phyloP scores from a whole-genome alignment of 2,329 filamentous ascomycete species.

The Drechslerella dactyloides region DNA sequence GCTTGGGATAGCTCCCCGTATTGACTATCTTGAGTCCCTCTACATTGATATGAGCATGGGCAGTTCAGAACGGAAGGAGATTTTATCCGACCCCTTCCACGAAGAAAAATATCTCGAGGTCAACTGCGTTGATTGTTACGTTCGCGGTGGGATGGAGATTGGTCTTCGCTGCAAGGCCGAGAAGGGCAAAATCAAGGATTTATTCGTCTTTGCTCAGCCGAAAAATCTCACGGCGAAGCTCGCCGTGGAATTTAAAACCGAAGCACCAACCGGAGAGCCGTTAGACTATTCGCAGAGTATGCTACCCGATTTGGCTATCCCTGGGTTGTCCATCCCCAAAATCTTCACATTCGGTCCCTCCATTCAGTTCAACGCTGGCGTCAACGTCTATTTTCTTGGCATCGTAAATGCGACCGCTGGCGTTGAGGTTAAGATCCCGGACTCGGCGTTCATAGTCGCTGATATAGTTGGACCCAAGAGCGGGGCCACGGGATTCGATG shows the following conservation, averaged over 20 bases:
- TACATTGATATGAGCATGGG: slow-evolving; percentile 24
- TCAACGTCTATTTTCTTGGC: slow-evolving; percentile 16
- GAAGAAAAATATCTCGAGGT: slow-evolving; percentile 32
- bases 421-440: slow-evolving; percentile 32
- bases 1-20: slow-evolving; percentile 21
- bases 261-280: slow-evolving; percentile 11
- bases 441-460: slow-evolving; percentile 24
- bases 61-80: neutral
- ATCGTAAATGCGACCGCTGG: slow-evolving; percentile 28
- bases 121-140: slow-evolving; percentile 51
- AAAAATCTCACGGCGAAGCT: slow-evolving; percentile 46
- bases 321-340: slow-evolving; percentile 46
- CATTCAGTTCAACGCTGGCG: slow-evolving; percentile 42
- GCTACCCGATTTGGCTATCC: slow-evolving; percentile 31
- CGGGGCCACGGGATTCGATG: slow-evolving; percentile 53
- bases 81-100: slow-evolving; percentile 36
- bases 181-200: slow-evolving; percentile 40
- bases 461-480: slow-evolving; percentile 53
- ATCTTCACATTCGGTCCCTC: slow-evolving; percentile 52
- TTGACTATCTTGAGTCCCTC: slow-evolving; percentile 20
- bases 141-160: slow-evolving; percentile 46
- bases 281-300: slow-evolving; percentile 29
- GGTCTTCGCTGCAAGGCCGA: slow-evolving; percentile 46
- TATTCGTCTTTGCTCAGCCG: slow-evolving; percentile 37
- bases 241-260: slow-evolving; percentile 35